phyloP scores from a whole-genome alignment of 345 rosid species.

The Populus deltoides region DNA sequence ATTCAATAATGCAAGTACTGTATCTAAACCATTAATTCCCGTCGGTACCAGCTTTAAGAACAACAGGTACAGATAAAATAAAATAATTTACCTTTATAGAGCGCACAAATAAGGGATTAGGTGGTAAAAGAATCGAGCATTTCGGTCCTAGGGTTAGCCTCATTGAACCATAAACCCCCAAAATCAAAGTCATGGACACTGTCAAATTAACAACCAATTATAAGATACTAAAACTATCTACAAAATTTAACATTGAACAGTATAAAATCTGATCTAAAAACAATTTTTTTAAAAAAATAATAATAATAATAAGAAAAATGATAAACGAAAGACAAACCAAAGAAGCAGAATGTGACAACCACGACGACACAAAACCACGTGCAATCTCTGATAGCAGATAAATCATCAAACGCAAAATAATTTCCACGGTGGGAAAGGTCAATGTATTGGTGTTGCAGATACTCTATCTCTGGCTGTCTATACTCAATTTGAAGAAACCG shows the following conservation, averaged over 20 bases:
- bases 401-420: conserved; percentile 30
- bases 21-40: neutral
- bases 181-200: conserved; percentile 84
- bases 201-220: conserved; percentile 12
- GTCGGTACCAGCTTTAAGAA: neutral
- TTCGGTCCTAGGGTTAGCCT: conserved; percentile 65
- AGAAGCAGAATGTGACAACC: conserved; percentile 81
- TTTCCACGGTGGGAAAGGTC: conserved; percentile 31
- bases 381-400: conserved; percentile 51
- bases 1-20: neutral
- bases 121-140: conserved; percentile 59
- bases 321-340: conserved; percentile 50
- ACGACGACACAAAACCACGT: conserved; percentile 87
- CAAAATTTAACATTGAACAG: neutral
- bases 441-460: conserved; percentile 35
- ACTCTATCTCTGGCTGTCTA: conserved; percentile 41
- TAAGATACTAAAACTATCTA: neutral
- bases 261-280: neutral
- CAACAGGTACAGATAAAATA: neutral
- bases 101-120: conserved; percentile 78
- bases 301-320: neutral
- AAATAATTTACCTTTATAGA: conserved; percentile 52
- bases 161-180: conserved; percentile 82
- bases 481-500: neutral
- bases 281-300: neutral